Conservation (phyloP, 2,329 filamentous ascomycete genomes). For the Didymella pinodella region DNA sequence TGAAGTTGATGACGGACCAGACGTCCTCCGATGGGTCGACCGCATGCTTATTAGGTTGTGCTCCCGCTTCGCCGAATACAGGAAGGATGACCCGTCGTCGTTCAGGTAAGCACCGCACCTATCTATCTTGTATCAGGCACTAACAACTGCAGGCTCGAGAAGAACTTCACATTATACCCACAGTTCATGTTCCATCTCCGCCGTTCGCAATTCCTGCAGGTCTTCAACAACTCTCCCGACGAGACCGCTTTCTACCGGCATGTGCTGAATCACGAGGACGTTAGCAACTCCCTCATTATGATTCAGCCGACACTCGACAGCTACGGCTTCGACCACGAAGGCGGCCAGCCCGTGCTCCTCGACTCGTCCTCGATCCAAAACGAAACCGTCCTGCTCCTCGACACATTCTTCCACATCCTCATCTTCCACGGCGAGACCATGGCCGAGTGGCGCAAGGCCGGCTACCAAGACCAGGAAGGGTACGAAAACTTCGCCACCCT, state of each 20-base stretch:
- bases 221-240: constrained; percentile 99
- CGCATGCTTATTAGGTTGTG: constrained; percentile 97
- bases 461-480: constrained; percentile 96
- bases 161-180: constrained; percentile 98
- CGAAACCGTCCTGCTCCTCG: constrained; percentile 89
- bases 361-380: constrained; percentile 97
- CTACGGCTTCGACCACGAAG: constrained; percentile 96
- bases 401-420: constrained; percentile 99
- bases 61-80: constrained; percentile 95
- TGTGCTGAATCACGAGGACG: constrained; percentile 95
- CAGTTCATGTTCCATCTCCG: constrained; percentile 99
- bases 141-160: constrained; percentile 65
- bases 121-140: constrained; percentile 70
- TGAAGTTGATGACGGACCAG: constrained; percentile 97
- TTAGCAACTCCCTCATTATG: constrained; percentile 96
- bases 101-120: constrained; percentile 69
- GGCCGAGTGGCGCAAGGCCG: constrained; percentile 96
- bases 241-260: constrained; percentile 99
- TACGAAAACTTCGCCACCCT: constrained; percentile 94
- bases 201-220: constrained; percentile 95
- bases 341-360: constrained; percentile 88
- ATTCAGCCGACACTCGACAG: constrained; percentile 97
- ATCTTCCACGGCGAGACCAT: constrained; percentile 99
- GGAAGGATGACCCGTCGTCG: constrained; percentile 96
- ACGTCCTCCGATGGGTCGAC: constrained; percentile 97